phyloP scores from a whole-genome alignment of 139 green algal species.

The Auxenochlorella pyrenoidosa region DNA sequence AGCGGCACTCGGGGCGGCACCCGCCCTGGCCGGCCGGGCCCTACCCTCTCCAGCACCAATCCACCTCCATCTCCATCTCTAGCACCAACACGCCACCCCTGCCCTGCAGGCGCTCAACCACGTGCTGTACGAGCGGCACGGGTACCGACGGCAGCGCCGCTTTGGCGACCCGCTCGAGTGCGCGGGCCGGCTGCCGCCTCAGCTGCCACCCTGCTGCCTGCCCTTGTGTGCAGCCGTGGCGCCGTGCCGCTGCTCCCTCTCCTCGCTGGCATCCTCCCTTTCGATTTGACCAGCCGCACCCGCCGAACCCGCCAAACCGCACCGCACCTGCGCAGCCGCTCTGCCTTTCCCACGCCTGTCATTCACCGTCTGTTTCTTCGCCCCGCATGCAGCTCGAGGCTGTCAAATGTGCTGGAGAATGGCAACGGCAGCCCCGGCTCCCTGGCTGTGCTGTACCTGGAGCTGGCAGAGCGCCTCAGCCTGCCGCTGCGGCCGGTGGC shows the following conservation, averaged over 20 bases:
- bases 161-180: conserved; percentile 21
- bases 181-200: background rate
- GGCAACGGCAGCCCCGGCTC: conserved; percentile 14
- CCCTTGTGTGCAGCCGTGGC: background rate
- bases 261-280: no score
- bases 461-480: background rate
- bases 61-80: background rate
- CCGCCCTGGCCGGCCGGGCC: no score
- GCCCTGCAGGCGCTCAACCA: conserved; percentile 16
- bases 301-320: no score
- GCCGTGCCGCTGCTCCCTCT: no score
- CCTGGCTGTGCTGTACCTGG: conserved; percentile 12
- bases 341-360: no score
- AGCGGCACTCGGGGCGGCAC: no score
- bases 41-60: background rate
- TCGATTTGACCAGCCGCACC: no score
- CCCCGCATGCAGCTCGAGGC: background rate
- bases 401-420: conserved; percentile 20
- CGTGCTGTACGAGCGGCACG: conserved; percentile 24
- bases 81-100: background rate
- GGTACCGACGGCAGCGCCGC: conserved; percentile 21
- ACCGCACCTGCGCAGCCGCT: background rate
- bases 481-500: conserved; percentile 17
- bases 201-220: background rate
- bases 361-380: background rate